Evolutionary conservation across 768 basidiomycete species (phyloP), one percentile per base, ranked within the genome.

Genomic region (Rhizopogon sp.): DNA sequence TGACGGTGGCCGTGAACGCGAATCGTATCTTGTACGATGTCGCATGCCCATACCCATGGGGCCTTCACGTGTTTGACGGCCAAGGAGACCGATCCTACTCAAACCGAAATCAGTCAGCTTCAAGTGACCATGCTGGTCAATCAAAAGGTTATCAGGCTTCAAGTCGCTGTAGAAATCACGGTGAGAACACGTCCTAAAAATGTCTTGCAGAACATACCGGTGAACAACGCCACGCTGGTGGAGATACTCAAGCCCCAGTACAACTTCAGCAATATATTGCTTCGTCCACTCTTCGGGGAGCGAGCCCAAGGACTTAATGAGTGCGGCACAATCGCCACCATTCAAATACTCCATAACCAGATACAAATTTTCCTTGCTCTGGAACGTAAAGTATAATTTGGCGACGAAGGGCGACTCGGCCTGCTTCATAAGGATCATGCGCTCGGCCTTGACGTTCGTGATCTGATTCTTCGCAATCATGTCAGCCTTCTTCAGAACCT

Each of bases 401-500:
- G 93, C 93, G 49, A 98, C 97, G 65, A 98, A 96, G 14, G 97
- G 96, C 8, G 94, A 97, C 70, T 97, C 94, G 1, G 96, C 90
- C 71, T 98, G 96, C 69, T 94, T 94, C 97, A 99, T 99, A 62
- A 99, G 80, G 64, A 99, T 99, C 87, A 97, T 98, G 55, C 97
- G 83, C 75, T 99, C 97, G 2, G 97, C 97, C 74, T 98, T 98
- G 70, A 99, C 97, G 68, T 98, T 99, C 47, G 97, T 98, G 69
- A 99, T 96, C 72, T 99, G 97, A 76, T 99, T 99, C 82, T 99
- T 99, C 40, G 97, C 92, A 69, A 99, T 98, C 97, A 99, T 99
- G 73, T 99, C 97, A n/a, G 94, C 93, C 76, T 99, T 99, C 77
- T 96, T 98, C 67, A 99, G 74, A n/a, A 98, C 95, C 73, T 99